phyloP scores from a whole-genome alignment of 2,329 filamentous ascomycete species.

The Fusarium oligoseptatum region DNA sequence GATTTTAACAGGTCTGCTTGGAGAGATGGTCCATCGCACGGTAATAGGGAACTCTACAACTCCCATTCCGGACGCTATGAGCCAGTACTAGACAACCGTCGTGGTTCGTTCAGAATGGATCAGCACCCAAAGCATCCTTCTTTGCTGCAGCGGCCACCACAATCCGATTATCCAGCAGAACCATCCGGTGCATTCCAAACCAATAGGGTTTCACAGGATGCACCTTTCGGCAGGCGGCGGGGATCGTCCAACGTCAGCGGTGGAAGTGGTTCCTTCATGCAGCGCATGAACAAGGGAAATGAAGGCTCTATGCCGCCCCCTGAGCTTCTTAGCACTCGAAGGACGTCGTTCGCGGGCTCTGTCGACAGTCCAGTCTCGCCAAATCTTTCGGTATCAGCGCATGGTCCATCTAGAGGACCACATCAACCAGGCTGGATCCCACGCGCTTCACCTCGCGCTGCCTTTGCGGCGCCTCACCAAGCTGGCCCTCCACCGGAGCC shows the following conservation, averaged over 20 bases:
- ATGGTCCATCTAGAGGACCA: constrained; percentile 47
- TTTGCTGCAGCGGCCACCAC: constrained; percentile 79
- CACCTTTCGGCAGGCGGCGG: constrained; percentile 79
- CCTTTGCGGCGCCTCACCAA: constrained; percentile 57
- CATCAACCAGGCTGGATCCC: constrained; percentile 45
- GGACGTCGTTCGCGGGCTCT: constrained; percentile 64
- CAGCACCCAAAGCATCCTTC: constrained; percentile 78
- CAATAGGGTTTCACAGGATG: constrained; percentile 75
- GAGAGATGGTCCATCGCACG: constrained; percentile 75
- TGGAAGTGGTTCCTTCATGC: constrained; percentile 78
- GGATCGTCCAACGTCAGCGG: constrained; percentile 94
- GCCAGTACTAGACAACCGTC: constrained; percentile 80
- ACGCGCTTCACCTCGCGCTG: constrained; percentile 59
- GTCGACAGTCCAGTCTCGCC: constrained; percentile 66
- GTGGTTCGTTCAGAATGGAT: constrained; percentile 77
- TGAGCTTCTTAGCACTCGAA: constrained; percentile 60
- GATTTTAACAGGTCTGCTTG: constrained; percentile 90
- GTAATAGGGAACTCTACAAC: constrained; percentile 86
- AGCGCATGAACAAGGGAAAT: constrained; percentile 64
- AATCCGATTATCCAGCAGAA: constrained; percentile 78
- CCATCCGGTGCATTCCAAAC: constrained; percentile 91
- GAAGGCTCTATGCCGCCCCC: constrained; percentile 58
- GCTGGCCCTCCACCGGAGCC: constrained; percentile 45
- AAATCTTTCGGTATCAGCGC: constrained; percentile 43
- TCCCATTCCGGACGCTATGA: constrained; percentile 96